A percentile compares a stretch with the other conserved stretches of the same genome.
These are phyloP conservation scores for Malus domestica DNA, from an alignment of 306 rosid species.

Conservation along the genomic window ASM211411v1 NC_041799.1:4174501-4175000, in stretches of 20 bases:
- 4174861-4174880: not conserved
- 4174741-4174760: not conserved
- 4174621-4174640: not conserved
- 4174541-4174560: not conserved
- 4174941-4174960: too few species aligned
- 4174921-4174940: not conserved
- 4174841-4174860: not conserved
- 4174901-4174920: not conserved
- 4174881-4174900: not conserved
- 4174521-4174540: conserved; percentile 4
- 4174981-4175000: not conserved
- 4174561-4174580: not conserved
- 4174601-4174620: conserved; percentile 21
- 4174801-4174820: not conserved
- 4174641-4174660: not conserved
- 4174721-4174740: not conserved
- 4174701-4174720: not conserved
- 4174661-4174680: not conserved
- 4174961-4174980: not conserved
- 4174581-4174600: conserved; percentile 19
- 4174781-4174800: not conserved
- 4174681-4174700: not conserved
- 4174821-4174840: too few species aligned
- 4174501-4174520: conserved; percentile 23
- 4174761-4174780: not conserved